Base-by-base conservation (phyloP, 768 basidiomycete species). In the Postia placenta region DNA sequence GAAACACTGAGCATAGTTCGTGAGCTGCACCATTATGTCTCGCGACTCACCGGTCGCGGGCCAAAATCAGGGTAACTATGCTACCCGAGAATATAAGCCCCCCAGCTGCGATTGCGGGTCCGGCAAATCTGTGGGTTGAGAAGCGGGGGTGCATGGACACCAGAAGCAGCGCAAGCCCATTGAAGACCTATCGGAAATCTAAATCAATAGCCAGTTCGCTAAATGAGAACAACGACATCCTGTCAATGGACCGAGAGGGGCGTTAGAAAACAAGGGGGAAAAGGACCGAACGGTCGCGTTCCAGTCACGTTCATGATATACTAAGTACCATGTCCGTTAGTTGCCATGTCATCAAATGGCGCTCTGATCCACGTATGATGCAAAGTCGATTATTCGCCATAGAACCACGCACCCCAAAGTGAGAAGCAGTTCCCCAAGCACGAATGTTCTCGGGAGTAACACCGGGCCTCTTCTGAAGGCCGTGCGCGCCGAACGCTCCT, bases 401-500 rank as follows among this genome's bases (percentile, higher is more conserved):
- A 33, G 30, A 7, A 33, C 15, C 20, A 59, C 75, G 30, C 61
- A 87, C 85, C 56, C 78, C 74, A 62, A 87, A 88, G 52, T 70
- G 69, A 5, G 83, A 68, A 4, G 82, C 87, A 17, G 74, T 81
- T 51, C 69, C 67, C 77, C 81, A 87, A n/a, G 78, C 76, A 15
- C 74, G 67, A 4, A 86, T 61, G 22, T 72, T 69, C 19, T 80
- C 80, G 9, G 71, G 43, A 6, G 79, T 76, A 6, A 80, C 69
- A 0, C 74, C 74, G 15, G 66, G 58, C 38, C 69, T 64, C n/a
- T 65, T 61, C 52, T 72, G 72, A 48, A 88, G 70, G 11, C 67
- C 79, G 62, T 88, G 86, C 11, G 80, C 69, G 55, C 86, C 86
- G 62, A 87, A 85, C 40, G 85, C 85, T 6, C 82, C 83, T 24